phyloP scores from a whole-genome alignment of 306 rosid genomes.

The Arachis hypogaea region DNA sequence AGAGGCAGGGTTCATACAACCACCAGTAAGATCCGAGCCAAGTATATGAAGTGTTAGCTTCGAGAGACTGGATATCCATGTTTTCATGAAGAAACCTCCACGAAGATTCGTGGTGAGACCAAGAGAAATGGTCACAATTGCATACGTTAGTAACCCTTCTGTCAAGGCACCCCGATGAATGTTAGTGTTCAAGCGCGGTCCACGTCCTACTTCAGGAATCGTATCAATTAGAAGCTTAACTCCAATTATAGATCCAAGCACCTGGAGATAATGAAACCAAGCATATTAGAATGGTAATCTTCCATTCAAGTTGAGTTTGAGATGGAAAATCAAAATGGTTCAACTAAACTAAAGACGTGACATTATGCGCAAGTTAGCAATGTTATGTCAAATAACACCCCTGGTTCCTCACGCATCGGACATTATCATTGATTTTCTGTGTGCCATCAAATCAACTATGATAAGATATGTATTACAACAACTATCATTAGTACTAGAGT shows the following conservation, averaged over 20 bases:
- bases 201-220: conserved; percentile 73
- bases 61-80: conserved; percentile 93
- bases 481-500: too few relatives aligned
- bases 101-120: conserved; percentile 61
- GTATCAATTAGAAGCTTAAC: conserved; percentile 61
- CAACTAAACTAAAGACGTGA: conserved; percentile 20
- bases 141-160: conserved; percentile 77
- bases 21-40: conserved; percentile 94
- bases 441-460: neutral
- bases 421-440: neutral
- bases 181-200: conserved; percentile 72
- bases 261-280: conserved; percentile 56
- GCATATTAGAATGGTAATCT: conserved; percentile 25
- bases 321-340: neutral
- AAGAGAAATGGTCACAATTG: conserved; percentile 66
- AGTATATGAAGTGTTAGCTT: conserved; percentile 78
- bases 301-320: conserved; percentile 11
- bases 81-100: conserved; percentile 78
- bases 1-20: conserved; percentile 92
- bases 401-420: neutral
- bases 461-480: neutral
- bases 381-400: conserved; percentile 12
- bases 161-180: conserved; percentile 86
- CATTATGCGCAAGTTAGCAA: neutral
- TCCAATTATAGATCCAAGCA: conserved; percentile 74